These are phyloP conservation scores for Stachybotrys chlorohalonatus DNA, from an alignment of 2,329 filamentous ascomycete genomes.

Conservation along the genomic window DNA sequence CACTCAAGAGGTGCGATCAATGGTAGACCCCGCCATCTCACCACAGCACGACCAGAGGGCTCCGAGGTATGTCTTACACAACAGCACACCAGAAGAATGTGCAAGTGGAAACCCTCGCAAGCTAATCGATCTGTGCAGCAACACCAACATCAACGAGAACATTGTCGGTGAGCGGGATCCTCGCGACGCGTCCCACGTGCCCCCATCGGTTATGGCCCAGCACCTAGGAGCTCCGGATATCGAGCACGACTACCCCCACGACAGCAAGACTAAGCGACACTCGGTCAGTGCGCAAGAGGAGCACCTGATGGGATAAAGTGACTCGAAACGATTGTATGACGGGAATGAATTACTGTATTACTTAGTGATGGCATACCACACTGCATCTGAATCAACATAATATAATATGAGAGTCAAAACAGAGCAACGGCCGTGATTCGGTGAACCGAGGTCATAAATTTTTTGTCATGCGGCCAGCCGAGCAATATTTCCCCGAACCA, in stretches of 20 bases:
- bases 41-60: not conserved
- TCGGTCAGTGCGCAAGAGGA: conserved; percentile 20
- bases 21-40: not conserved
- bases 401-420: too few relatives aligned
- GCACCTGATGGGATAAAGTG: conserved; percentile 6
- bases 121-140: not conserved
- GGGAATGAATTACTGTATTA: not conserved
- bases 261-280: conserved; percentile 18
- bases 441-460: not conserved
- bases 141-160: not conserved
- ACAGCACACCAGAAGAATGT: not conserved
- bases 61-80: not conserved
- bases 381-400: too few relatives aligned
- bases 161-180: not conserved
- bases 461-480: too few relatives aligned
- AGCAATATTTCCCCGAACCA: too few relatives aligned
- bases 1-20: not conserved
- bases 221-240: conserved; percentile 16
- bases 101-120: not conserved
- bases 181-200: conserved; percentile 13
- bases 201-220: conserved; percentile 14
- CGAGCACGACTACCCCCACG: conserved; percentile 19
- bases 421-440: not conserved
- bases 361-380: not conserved
- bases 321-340: not conserved